Evolutionary conservation across 768 basidiomycete species (phyloP), one percentile per base, ranked within the genome.

Genomic region (Amanita subjunquillea): DNA sequence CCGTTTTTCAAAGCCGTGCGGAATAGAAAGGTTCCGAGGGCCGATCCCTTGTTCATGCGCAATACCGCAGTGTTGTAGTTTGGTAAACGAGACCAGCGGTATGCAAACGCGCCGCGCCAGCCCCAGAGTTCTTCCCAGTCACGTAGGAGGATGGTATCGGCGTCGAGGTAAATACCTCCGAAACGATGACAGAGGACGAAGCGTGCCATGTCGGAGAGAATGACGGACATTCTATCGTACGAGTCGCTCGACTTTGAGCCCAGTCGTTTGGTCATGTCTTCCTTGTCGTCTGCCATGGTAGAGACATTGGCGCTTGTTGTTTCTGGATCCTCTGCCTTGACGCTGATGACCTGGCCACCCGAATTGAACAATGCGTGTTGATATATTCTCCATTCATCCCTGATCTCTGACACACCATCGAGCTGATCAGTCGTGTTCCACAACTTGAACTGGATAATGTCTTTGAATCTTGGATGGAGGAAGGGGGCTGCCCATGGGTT

Each of bases 71-170:
- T 96, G 72, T 95, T 95, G 69, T 95, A 95, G 62, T 86, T 89
- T 60, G 88, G 81, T 56, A 93, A 74, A 51, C 87, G 79, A n/a
- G 85, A 90, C 93, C 94, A 96, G 10, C 92, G 78, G 66, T 96
- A 96, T 1, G 92, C 92, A 63, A 95, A 96, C 12, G 92, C 90
- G 40, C 93, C 92, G 55, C 83, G 81, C 85, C 88, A 94, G 48
- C 91, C 91, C 89, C 91, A 96, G 3, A 96, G 74, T 63, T 95
- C 93, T 66, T 96, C 93, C 94, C 94, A 95, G 63, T 96, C 93
- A 22, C 93, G 82, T 13, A 96, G 73, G 58, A 97, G 76, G 59
- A 97, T 77, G 3, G 91, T 94, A 63, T 96, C 94, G 3, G 94
- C 91, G 59, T 96, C 94, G 49, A 97, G 79, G 62, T 95, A 96